A percentile compares a stretch with the other conserved stretches of the same genome.
These are phyloP conservation scores for Ganoderma multipileum DNA, from an alignment of 1,284 basidiomycete species.

Conservation along the genomic window DNA sequence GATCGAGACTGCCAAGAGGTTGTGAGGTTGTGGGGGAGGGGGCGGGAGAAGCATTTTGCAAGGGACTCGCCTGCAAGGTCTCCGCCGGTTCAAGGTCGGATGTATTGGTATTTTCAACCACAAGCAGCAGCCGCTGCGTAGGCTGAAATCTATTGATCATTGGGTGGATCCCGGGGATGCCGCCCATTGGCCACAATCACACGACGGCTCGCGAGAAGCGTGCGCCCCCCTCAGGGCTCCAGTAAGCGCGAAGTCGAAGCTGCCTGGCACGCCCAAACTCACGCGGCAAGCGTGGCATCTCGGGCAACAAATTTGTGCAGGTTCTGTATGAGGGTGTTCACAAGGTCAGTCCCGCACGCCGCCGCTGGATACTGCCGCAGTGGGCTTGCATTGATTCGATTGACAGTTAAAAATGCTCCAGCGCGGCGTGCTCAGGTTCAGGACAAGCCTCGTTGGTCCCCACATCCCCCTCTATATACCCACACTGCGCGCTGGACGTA, in stretches of 20 bases:
- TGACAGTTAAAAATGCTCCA: slow-evolving; percentile 15
- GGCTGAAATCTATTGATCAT: background rate
- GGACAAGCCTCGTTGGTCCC: background rate
- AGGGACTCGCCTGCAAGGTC: background rate
- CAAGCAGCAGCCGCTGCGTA: background rate
- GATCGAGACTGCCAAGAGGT: background rate
- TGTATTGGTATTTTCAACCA: background rate
- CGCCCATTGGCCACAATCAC: background rate
- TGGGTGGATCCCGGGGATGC: background rate
- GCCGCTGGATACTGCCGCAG: slow-evolving; percentile 4
- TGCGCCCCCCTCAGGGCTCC: background rate
- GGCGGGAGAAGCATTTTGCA: background rate
- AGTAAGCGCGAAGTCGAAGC: background rate
- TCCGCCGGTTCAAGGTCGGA: background rate
- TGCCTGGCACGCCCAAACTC: background rate
- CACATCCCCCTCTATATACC: background rate
- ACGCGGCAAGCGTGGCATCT: slow-evolving; percentile 16
- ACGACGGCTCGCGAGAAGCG: background rate
- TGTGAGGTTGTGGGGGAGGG: background rate
- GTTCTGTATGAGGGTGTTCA: slow-evolving; percentile 7
- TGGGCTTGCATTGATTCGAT: slow-evolving; percentile 9
- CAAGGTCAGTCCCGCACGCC: slow-evolving; percentile 21
- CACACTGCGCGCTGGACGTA: background rate
- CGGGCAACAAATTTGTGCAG: slow-evolving; percentile 9
- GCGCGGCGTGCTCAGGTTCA: background rate